Conservation (phyloP, 371 early-diverging fungal species). For the Lichtheimia corymbifera region DNA sequence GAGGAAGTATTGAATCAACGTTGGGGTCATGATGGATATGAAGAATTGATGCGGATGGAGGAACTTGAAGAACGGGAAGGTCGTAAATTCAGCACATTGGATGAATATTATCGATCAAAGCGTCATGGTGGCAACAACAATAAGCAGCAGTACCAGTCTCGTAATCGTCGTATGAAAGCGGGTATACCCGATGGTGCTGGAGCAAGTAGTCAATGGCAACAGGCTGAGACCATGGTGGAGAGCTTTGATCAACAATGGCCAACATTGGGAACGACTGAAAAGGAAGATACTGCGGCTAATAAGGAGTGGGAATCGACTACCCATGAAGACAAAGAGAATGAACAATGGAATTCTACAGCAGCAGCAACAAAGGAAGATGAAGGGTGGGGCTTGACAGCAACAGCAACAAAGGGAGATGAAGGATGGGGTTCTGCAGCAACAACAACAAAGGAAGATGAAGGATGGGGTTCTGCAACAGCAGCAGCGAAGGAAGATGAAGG, state of each 20-base stretch:
- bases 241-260: conserved; percentile 1
- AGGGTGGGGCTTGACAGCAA: neutral
- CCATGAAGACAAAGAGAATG: neutral
- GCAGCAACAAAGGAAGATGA: neutral
- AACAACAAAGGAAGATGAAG: conserved; percentile 1
- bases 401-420: neutral
- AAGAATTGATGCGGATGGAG: conserved; percentile 37
- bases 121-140: too few species aligned
- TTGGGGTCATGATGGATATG: conserved; percentile 49
- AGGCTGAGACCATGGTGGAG: neutral
- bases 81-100: conserved; percentile 4
- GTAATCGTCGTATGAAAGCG: neutral
- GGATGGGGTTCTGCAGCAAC: neutral
- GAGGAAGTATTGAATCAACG: conserved; percentile 26
- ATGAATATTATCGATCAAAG: too few species aligned
- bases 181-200: neutral
- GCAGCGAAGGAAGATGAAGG: conserved; percentile 1
- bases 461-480: neutral
- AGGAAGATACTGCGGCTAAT: too few species aligned
- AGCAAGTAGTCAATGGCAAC: conserved; percentile 7
- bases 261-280: neutral
- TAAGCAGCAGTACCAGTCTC: neutral
- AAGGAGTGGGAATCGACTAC: neutral
- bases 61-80: conserved; percentile 28
- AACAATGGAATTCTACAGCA: neutral